Percentiles rank a stretch among this genome's conserved stretches.
phyloP scores from a whole-genome alignment of 306 rosid genomes.

The Crataegus laevigata region DNA sequence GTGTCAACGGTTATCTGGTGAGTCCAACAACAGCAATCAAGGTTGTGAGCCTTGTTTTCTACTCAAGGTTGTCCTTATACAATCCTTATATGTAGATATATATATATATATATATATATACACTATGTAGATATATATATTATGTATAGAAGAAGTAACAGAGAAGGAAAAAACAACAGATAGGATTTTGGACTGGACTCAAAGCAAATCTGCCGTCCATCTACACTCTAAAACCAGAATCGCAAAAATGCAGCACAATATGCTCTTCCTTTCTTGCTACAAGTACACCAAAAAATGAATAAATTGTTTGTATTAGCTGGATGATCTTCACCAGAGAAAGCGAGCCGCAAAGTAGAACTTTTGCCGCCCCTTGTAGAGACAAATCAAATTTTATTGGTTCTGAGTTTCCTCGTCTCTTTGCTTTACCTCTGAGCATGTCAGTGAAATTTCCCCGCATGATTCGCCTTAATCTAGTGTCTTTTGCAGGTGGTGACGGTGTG shows the following conservation, averaged over 20 bases:
- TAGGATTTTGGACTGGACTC: too few relatives aligned
- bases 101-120: too few relatives aligned
- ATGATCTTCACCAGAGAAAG: constrained; percentile 12
- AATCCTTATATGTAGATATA: too few relatives aligned
- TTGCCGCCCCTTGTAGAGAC: background rate
- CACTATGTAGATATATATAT: too few relatives aligned
- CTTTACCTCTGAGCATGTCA: constrained; percentile 82
- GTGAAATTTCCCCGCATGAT: constrained; percentile 90
- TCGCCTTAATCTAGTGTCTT: constrained; percentile 85
- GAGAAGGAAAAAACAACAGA: too few relatives aligned
- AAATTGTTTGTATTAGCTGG: background rate
- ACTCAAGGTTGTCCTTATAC: too few relatives aligned
- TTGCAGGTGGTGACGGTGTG: constrained; percentile 23
- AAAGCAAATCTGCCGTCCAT: too few relatives aligned
- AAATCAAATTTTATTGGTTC: constrained; percentile 26
- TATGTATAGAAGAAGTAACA: too few relatives aligned
- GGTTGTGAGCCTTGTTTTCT: too few relatives aligned
- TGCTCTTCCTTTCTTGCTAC: background rate
- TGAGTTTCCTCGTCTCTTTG: constrained; percentile 54
- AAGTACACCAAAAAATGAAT: background rate
- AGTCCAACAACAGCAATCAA: too few relatives aligned
- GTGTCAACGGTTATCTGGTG: too few relatives aligned
- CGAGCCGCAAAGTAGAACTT: background rate
- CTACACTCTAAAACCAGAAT: background rate
- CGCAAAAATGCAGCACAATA: background rate